Evolutionary conservation across 768 basidiomycete species (phyloP).

Genomic region (Trametes cubensis): DNA sequence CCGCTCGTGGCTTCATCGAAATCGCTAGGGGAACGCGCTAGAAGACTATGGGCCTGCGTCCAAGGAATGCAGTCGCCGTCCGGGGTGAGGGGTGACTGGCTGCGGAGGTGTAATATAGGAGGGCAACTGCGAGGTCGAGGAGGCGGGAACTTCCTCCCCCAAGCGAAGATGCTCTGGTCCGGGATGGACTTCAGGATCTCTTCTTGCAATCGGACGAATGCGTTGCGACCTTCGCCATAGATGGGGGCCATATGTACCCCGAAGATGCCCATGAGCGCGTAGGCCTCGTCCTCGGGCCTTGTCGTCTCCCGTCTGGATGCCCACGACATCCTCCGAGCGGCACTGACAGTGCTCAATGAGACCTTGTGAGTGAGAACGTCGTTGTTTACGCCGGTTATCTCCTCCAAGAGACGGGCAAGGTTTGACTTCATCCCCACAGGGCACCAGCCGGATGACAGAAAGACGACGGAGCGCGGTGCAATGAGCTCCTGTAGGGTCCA

Average conservation of each 20-base stretch:
- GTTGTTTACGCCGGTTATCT: constrained; percentile 2
- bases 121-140: not conserved
- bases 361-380: constrained; percentile 4
- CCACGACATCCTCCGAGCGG: constrained; percentile 12
- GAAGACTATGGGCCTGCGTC: not conserved
- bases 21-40: constrained; percentile 6
- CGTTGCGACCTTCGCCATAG: constrained; percentile 15
- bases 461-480: constrained; percentile 5
- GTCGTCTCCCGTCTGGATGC: constrained; percentile 8
- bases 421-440: not conserved
- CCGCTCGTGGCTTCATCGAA: not conserved
- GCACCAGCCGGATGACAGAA: not conserved
- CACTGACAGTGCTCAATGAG: not conserved
- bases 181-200: constrained; percentile 6
- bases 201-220: constrained; percentile 10
- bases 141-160: not conserved
- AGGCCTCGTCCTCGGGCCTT: constrained; percentile 12
- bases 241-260: constrained; percentile 3
- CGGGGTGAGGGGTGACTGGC: too few relatives aligned
- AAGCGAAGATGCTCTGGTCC: constrained; percentile 12
- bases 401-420: not conserved
- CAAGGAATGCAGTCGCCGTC: too few relatives aligned
- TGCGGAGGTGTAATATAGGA: not conserved
- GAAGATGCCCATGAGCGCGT: constrained; percentile 17
- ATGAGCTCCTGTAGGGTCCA: constrained; percentile 15